phyloP scores from a whole-genome alignment of 2,329 filamentous ascomycete species.

The Celoporthe dispersa region DNA sequence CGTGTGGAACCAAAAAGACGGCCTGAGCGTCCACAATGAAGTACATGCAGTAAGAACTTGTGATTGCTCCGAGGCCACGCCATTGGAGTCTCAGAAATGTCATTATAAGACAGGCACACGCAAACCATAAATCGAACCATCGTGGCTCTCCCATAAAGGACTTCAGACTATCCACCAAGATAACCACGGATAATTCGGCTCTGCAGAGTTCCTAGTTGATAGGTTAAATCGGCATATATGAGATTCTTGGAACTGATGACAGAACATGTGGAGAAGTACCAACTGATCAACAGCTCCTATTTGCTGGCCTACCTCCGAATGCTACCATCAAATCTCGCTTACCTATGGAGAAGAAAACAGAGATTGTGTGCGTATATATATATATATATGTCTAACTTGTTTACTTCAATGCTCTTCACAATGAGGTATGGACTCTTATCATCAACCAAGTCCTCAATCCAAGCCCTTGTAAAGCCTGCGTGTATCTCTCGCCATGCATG shows the following conservation, averaged over 20 bases:
- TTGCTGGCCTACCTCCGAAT: neutral
- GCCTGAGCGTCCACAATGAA: neutral
- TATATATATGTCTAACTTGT: neutral
- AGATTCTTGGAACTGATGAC: neutral
- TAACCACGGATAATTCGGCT: neutral
- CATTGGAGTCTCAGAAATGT: neutral
- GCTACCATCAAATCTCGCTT: constrained; percentile 8
- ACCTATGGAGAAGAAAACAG: neutral
- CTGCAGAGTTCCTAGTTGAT: neutral
- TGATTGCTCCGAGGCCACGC: neutral
- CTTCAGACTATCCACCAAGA: neutral
- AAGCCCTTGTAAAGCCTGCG: neutral
- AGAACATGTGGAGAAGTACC: neutral
- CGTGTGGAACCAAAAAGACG: neutral
- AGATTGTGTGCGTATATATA: neutral
- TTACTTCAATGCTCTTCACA: neutral
- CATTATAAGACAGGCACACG: neutral
- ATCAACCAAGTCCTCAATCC: neutral
- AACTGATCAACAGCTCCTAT: constrained; percentile 33
- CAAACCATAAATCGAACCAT: neutral
- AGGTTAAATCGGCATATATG: neutral
- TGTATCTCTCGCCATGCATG: constrained; percentile 8
- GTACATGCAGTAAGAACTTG: no score
- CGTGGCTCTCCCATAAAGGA: neutral
- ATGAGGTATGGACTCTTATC: neutral